Conservation (phyloP, 176 grass and related monocot species). For the Oryza brachyantha region DNA sequence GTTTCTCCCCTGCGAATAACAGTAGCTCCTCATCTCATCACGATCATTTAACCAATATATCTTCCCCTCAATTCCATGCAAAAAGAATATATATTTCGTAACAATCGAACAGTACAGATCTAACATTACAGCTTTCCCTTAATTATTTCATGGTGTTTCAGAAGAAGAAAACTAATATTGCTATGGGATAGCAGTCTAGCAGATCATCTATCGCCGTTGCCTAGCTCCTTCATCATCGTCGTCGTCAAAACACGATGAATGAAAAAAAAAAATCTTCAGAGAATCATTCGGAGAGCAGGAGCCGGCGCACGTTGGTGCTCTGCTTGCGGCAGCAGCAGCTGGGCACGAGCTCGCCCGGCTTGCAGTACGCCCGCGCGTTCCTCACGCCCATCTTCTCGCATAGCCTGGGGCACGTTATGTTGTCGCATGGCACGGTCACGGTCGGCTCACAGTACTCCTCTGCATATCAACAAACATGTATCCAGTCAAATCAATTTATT, state of each 20-base stretch:
- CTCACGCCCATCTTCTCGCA: not conserved
- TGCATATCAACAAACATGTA: not conserved
- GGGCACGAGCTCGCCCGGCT: not conserved
- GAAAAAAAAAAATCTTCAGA: no score
- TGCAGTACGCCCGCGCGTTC: not conserved
- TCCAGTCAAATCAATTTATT: not conserved
- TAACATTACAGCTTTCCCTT: no score
- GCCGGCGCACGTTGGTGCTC: not conserved
- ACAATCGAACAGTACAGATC: no score
- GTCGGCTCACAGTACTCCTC: not conserved
- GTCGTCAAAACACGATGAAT: no score
- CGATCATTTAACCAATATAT: not conserved
- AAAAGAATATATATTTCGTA: no score
- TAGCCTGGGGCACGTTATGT: not conserved
- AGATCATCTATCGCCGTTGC: no score
- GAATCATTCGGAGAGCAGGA: not conserved
- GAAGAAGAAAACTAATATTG: not conserved
- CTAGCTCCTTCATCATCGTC: no score
- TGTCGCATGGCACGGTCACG: not conserved
- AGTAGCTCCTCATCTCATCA: no score
- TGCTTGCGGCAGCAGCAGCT: not conserved
- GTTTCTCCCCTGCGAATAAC: no score
- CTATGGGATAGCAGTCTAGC: no score
- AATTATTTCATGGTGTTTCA: no score
- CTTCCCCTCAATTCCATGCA: no score